These are phyloP conservation scores for Amanita pallidorosea DNA, from an alignment of 768 basidiomycete species.

Conservation along the genomic window DNA sequence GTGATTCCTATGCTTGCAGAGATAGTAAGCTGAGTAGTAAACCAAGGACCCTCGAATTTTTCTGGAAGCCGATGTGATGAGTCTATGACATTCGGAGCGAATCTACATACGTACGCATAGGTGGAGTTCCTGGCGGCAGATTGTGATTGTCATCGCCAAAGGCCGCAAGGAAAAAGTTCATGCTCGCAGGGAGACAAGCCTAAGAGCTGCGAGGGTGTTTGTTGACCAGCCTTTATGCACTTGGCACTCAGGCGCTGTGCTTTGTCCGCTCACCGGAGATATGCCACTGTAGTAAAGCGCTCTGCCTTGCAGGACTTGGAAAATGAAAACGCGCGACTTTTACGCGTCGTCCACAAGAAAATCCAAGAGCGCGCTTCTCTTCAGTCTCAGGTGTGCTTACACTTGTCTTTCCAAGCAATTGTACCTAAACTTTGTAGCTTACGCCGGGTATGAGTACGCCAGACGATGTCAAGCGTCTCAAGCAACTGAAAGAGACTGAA, in stretches of 20 bases:
- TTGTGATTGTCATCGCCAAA: conserved; percentile 24
- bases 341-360: conserved; percentile 43
- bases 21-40: conserved; percentile 79
- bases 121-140: conserved; percentile 54
- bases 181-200: background rate
- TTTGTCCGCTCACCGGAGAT: conserved; percentile 1
- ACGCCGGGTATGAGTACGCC: conserved; percentile 41
- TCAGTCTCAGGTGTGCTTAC: conserved; percentile 26
- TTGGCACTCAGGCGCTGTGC: background rate
- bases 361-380: conserved; percentile 38
- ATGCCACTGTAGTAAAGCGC: background rate
- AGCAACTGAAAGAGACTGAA: conserved; percentile 59
- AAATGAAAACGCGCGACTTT: conserved; percentile 37
- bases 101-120: conserved; percentile 36
- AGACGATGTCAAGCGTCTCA: conserved; percentile 48
- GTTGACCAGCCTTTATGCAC: conserved; percentile 3
- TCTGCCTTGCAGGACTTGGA: conserved; percentile 16
- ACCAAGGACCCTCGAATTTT: conserved; percentile 91
- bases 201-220: background rate
- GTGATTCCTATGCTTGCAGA: conserved; percentile 67
- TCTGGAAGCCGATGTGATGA: conserved; percentile 24
- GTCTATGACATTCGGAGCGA: background rate
- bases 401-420: conserved; percentile 3
- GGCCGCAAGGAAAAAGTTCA: conserved; percentile 9
- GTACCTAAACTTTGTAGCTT: conserved; percentile 24